Base-by-base conservation (phyloP, 2,329 filamentous ascomycete genomes). In the Berkeleyomyces rouxiae region DNA sequence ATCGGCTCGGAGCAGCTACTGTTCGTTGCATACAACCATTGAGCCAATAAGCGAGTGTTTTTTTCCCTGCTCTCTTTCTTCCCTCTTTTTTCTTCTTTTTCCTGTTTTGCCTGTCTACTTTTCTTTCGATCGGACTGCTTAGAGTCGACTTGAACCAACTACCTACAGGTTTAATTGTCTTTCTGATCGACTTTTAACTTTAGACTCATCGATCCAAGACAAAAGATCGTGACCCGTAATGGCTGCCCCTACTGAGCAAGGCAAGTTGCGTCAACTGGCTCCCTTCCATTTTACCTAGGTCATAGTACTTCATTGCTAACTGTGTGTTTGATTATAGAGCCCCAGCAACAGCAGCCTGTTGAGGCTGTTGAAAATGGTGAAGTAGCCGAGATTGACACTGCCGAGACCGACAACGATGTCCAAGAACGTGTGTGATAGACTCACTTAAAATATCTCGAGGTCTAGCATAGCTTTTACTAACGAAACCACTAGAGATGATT, bases 31-130 rank as follows among this genome's bases (percentile, higher is more conserved):
- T 60, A 47, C 47, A n/a, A 40, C 16, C n/a, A 31, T 57, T 61
- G 42, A 61, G 51, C 59, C 59, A 36, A 61, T 49, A 61, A 64
- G 62, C 58, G 62, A 61, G 51, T 61, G 53, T 40, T 61, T 61
- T 61, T 63, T 64, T 40, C 36, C 31, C 44, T n/a, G 16, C 49
- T 36, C 13, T 6, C 36, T 46, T 53, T 39, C 60, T 58, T 58
- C 43, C 16, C 23, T 57, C 16, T 9, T 47, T 59, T 61, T 57
- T 53, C 61, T 47, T 62, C 59, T 23, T 37, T 46, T 44, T 44
- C 16, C 37, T 44, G 44, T 49, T 61, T 44, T 23, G 23, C 23
- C 23, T 23, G 23, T 23, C 23, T 23, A 23, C 23, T 23, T 44
- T 59, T 43, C 31, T 44, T 58, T 58, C n/a, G 43, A 39, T 39